Evolutionary conservation across 495 filamentous ascomycete genomes (phyloP).

Genomic region (Aspergillus ostianus): DNA sequence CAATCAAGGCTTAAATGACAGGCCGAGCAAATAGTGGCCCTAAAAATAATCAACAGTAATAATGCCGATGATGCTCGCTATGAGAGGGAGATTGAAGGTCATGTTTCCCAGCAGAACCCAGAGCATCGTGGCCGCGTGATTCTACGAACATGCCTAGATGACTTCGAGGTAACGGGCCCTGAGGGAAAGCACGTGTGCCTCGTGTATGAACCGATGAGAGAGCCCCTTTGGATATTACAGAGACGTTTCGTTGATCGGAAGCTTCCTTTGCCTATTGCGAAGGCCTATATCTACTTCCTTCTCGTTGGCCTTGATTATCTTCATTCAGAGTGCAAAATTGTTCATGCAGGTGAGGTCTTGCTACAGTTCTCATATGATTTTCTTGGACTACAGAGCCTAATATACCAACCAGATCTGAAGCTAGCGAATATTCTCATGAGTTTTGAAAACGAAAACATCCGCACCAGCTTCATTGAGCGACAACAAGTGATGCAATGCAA

Average conservation of each 20-base stretch:
- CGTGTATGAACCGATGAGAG: constrained; percentile 36
- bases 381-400: not conserved
- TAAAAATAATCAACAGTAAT: constrained; percentile 27
- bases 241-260: constrained; percentile 20
- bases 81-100: constrained; percentile 28
- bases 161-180: constrained; percentile 24
- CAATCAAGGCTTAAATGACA: too few relatives aligned
- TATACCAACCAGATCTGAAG: constrained; percentile 32
- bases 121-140: constrained; percentile 22
- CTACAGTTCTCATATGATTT: constrained; percentile 17
- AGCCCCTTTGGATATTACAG: constrained; percentile 27
- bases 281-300: constrained; percentile 31
- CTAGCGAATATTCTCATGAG: constrained; percentile 34
- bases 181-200: constrained; percentile 34
- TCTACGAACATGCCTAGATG: constrained; percentile 14
- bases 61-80: constrained; percentile 10
- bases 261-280: constrained; percentile 23
- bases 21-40: too few relatives aligned
- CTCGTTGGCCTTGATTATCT: constrained; percentile 37
- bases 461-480: too few relatives aligned
- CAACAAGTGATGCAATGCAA: constrained; percentile 36
- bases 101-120: constrained; percentile 22
- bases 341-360: constrained; percentile 23
- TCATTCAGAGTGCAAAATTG: constrained; percentile 35
- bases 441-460: too few relatives aligned